These are phyloP conservation scores for Vigna mungo DNA, from an alignment of 306 rosid genomes.

Conservation along the genomic window DNA sequence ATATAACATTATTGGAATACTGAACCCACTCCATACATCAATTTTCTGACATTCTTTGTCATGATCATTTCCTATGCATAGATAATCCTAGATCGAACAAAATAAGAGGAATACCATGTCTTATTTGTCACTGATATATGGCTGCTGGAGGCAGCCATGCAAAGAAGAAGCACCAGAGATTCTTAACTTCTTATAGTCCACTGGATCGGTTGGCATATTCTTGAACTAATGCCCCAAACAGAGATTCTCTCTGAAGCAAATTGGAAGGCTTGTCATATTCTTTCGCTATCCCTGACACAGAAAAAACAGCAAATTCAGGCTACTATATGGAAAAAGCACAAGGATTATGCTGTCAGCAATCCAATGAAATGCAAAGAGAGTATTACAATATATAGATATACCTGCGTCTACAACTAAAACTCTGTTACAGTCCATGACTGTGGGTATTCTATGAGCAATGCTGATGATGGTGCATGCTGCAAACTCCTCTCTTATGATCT, in stretches of 20 bases:
- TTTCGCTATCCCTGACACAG: slow-evolving; percentile 60
- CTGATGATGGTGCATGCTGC: slow-evolving; percentile 76
- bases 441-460: slow-evolving; percentile 90
- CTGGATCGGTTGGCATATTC: slow-evolving; percentile 78
- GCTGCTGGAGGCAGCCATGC: not conserved
- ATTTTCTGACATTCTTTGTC: not conserved
- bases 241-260: slow-evolving; percentile 66
- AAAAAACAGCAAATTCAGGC: not conserved
- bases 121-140: not conserved
- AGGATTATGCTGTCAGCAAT: not conserved
- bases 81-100: too few relatives aligned
- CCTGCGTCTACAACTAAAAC: slow-evolving; percentile 82
- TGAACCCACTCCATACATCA: too few relatives aligned
- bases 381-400: not conserved
- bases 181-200: slow-evolving; percentile 48
- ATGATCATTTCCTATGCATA: not conserved
- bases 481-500: slow-evolving; percentile 80
- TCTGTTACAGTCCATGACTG: slow-evolving; percentile 82
- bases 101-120: too few relatives aligned
- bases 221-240: slow-evolving; percentile 77
- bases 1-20: too few relatives aligned
- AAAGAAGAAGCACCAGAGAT: not conserved
- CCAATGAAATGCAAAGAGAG: slow-evolving; percentile 2
- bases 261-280: slow-evolving; percentile 74
- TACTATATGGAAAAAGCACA: not conserved